Evolutionary conservation across 192 early-diverging fungal genomes (phyloP), one percentile per base, ranked within the genome.

Genomic region (Gonapodya prolifera): DNA sequence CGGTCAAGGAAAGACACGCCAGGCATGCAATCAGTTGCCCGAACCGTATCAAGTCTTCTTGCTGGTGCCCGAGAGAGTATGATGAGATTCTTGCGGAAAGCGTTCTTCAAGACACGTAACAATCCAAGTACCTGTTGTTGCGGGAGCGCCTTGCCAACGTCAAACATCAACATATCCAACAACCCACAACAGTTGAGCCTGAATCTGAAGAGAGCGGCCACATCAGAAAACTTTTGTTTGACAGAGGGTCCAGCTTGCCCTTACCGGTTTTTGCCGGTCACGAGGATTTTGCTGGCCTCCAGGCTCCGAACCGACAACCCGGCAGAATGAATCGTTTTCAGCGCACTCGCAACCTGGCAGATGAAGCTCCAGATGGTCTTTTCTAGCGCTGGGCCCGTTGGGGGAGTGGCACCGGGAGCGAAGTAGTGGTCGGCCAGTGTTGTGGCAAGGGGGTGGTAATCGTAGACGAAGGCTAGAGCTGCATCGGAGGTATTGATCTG

Each of bases 391-490:
- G 81, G 33, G 29, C 35, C 30, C 34, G n/a, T 36, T 31, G 70
- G 35, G 13, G 32, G 80, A 16, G 78, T 80, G 8, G 78, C 75
- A 30, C 76, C 76, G 2, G 87, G 80, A 1, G 85, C 77, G 77
- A 94, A 93, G 81, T 93, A 89, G 32, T 89, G 89, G 2, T 87
- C 84, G 76, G 83, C 86, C 0, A 95, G 79, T 0, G 94, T 94
- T 70, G 84, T 85, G 2, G 92, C 85, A 30, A 92, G 90, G 2
- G 96, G 96, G 84, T 95, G 92, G 82, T 93, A 97, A 81, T 98
- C 96, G 80, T 94, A 96, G 1, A 98, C 95, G 79, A 99, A 88
- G 8, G 98, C 89, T n/a, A 99, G 86, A n/a, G 97, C 90, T 92
- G 77, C n/a, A 75, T 1, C 28, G 36, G 78, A 34, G 31, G 33